Evolutionary conservation across 2,329 filamentous ascomycete genomes (phyloP).

Genomic region (Triangularia verruculosa): DNA sequence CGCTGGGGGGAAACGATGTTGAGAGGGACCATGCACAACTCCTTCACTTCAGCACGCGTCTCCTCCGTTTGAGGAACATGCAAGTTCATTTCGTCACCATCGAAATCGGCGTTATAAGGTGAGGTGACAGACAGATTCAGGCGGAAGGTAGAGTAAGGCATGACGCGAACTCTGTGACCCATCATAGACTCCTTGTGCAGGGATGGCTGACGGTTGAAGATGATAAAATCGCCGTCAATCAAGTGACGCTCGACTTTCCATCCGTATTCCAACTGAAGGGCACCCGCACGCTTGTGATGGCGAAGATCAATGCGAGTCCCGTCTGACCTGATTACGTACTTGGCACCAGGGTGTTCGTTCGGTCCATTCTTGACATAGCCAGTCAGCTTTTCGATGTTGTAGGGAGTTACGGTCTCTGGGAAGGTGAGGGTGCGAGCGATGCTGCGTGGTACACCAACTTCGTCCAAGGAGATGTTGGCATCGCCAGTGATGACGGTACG

Average conservation of each 20-base stretch:
- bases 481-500: conserved; percentile 99
- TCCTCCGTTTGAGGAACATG: conserved; percentile 98
- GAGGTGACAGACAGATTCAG: conserved; percentile 97
- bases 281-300: conserved; percentile 83
- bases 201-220: conserved; percentile 99
- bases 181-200: conserved; percentile 99
- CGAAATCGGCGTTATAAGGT: conserved; percentile 99
- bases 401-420: conserved; percentile 93
- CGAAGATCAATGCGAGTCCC: conserved; percentile 93
- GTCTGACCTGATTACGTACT: conserved; percentile 92
- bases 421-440: conserved; percentile 94
- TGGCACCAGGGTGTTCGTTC: conserved; percentile 90
- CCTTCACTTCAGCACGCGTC: conserved; percentile 87
- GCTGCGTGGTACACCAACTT: conserved; percentile 93
- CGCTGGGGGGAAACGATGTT: conserved; percentile 98
- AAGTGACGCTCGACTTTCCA: conserved; percentile 99
- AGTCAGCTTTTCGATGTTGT: conserved; percentile 93
- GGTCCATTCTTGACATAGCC: conserved; percentile 89
- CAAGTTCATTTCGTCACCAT: conserved; percentile 99
- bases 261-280: conserved; percentile 86
- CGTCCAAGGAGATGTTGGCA: conserved; percentile 91
- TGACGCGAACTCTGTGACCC: conserved; percentile 94
- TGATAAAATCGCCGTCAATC: conserved; percentile 93
- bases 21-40: conserved; percentile 94
- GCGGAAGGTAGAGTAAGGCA: conserved; percentile 98